Evolutionary conservation across 2,329 filamentous ascomycete genomes (phyloP).

Genomic region (Monosporascus sp.): DNA sequence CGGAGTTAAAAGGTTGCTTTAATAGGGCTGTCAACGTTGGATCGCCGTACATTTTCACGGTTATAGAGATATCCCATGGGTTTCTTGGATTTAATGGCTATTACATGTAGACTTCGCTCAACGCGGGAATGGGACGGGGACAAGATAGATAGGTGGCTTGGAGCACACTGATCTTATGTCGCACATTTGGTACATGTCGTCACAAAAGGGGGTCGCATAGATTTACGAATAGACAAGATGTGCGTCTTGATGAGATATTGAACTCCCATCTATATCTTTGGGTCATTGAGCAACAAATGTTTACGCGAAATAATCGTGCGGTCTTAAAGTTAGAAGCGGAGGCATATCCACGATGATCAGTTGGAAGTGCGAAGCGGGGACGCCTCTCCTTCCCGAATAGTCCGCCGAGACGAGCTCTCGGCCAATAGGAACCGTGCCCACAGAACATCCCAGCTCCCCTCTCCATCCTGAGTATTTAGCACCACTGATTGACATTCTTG

Average conservation of each 20-base stretch:
- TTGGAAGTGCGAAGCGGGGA: too few species aligned
- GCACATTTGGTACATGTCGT: background rate
- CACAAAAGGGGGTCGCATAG: background rate
- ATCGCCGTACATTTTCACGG: background rate
- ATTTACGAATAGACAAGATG: background rate
- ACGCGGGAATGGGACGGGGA: background rate
- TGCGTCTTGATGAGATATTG: too few species aligned
- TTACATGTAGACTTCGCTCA: background rate
- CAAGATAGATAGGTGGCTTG: too few species aligned
- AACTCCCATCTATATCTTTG: background rate
- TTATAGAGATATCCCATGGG: background rate
- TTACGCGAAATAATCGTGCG: too few species aligned
- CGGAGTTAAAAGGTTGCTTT: constrained; percentile 5
- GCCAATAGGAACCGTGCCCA: constrained; percentile 7
- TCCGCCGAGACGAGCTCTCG: constrained; percentile 1
- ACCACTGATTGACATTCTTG: too few species aligned
- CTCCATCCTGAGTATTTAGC: too few species aligned
- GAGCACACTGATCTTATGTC: background rate
- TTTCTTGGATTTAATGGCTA: background rate
- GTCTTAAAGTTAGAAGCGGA: too few species aligned
- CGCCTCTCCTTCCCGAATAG: constrained; percentile 13
- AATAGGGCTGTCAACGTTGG: background rate
- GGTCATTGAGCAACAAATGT: constrained; percentile 11
- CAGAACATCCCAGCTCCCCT: background rate
- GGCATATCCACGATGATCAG: too few species aligned